Conservation (phyloP, 2,329 filamentous ascomycete species). For the Colletotrichum higginsianum region DNA sequence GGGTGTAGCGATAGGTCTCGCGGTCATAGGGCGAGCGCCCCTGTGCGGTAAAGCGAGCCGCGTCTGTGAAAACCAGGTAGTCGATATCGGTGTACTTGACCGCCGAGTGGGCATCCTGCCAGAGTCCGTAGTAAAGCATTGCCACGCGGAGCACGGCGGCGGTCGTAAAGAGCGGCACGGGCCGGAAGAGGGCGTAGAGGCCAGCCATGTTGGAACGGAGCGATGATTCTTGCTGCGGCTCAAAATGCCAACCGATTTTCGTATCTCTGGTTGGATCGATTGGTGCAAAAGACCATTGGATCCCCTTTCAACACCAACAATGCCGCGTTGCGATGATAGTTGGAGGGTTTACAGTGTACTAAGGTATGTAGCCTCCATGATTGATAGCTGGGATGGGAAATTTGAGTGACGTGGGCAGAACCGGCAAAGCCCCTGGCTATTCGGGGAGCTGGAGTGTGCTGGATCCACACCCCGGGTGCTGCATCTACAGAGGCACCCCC, state of each 20-base stretch:
- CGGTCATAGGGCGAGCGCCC: constrained; percentile 84
- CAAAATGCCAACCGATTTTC: neutral
- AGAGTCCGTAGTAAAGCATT: constrained; percentile 89
- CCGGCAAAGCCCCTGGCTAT: constrained; percentile 27
- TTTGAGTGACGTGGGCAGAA: constrained; percentile 42
- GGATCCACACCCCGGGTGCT: constrained; percentile 23
- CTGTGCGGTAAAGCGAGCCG: constrained; percentile 81
- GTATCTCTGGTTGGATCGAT: neutral
- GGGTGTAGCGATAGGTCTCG: constrained; percentile 97
- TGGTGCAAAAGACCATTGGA: neutral
- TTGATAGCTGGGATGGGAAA: constrained; percentile 32
- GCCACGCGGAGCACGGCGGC: constrained; percentile 76
- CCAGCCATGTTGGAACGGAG: constrained; percentile 42
- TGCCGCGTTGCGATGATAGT: neutral
- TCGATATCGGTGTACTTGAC: constrained; percentile 99
- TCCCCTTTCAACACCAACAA: neutral
- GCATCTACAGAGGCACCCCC: constrained; percentile 14
- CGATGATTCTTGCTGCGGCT: neutral
- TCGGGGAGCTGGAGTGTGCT: neutral
- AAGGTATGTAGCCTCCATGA: neutral
- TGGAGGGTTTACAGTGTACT: neutral
- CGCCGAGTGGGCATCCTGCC: constrained; percentile 92
- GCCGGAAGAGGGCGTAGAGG: constrained; percentile 54
- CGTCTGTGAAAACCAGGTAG: constrained; percentile 98
- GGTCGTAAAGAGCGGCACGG: constrained; percentile 67